Base-by-base conservation (phyloP, 441 rosid species). In the Euphorbia corollata region DNA sequence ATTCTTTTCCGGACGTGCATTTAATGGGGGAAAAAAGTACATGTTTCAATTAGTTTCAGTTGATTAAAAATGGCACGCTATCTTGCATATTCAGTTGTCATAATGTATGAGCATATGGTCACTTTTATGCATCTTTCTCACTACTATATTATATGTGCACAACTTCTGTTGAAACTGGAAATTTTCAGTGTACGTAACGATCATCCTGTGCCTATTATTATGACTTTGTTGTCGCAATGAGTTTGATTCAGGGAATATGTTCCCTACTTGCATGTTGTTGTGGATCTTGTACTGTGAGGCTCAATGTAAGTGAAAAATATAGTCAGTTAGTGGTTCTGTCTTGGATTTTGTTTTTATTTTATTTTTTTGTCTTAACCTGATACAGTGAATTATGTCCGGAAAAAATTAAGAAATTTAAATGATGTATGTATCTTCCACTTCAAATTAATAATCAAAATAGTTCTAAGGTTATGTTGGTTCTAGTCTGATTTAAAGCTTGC, bases 301-400 rank as follows among this genome's bases (percentile, higher is more conserved):
- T 27, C 32, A 27, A 27, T 27, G 1, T 1, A 27, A 4, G 32
- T 27, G 75, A 94, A 93, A 60, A 84, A 85, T 73, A 88, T 93
- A 95, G 98, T 22, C 20, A 11, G 23, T 22, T 54, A 11, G 23
- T 34, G 38, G 58, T 34, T 61, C 54, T 16, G n/a, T 32, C 58
- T 64, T 63, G 11, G 23, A 10, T 65, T 19, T 39, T 6, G 48
- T 10, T 68, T 48, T 8, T 60, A 61, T n/a, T n/a, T n/a, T n/a
- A n/a, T n/a, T 39, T 73, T 82, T 54, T 23, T 38, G 47, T 41
- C 47, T 41, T 2, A 41, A 41, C 11, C 11, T 41, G 47, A 8
- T 41, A 11, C 47, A 41, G 47, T 41, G 47, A 41, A 41, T n/a
- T 1, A 45, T 11, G 4, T 13, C 50, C 0, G 16, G 16, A 0